A percentile compares a stretch with the other conserved stretches of the same genome.
Conservation (phyloP, 441 rosid species). For the Manihot esculenta region DNA sequence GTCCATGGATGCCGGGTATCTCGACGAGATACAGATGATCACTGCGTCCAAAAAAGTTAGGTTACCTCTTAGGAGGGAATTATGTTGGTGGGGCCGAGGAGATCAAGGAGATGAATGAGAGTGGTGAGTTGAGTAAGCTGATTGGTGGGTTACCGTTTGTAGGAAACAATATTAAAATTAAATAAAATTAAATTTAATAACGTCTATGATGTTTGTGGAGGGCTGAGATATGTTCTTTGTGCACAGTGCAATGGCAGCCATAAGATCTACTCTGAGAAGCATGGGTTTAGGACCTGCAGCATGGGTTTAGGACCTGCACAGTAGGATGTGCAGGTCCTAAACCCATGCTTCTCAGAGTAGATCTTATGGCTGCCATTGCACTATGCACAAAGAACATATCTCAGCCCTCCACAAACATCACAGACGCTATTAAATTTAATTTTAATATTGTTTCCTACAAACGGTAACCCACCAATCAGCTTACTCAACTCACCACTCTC, state of each 20-base stretch:
- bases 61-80: slow-evolving; percentile 61
- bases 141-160: slow-evolving; percentile 31
- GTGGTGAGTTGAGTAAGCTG: slow-evolving; percentile 51
- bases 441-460: slow-evolving; percentile 17
- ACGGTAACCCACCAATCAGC: slow-evolving; percentile 36
- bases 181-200: no score
- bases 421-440: no score
- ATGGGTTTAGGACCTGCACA: no score
- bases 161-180: slow-evolving; percentile 17
- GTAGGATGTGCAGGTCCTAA: slow-evolving; percentile 39
- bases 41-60: slow-evolving; percentile 31
- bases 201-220: slow-evolving; percentile 49
- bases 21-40: slow-evolving; percentile 49
- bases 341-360: slow-evolving; percentile 44
- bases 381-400: slow-evolving; percentile 48
- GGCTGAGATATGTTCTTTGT: slow-evolving; percentile 57
- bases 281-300: slow-evolving; percentile 50
- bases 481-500: slow-evolving; percentile 57
- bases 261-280: slow-evolving; percentile 49
- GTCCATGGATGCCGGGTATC: slow-evolving; percentile 55
- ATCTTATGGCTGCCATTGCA: slow-evolving; percentile 80
- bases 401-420: slow-evolving; percentile 51
- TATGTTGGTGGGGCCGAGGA: slow-evolving; percentile 62
- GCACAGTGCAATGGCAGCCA: slow-evolving; percentile 64
- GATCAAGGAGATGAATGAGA: slow-evolving; percentile 48